These are phyloP conservation scores for Silene conica DNA, from an alignment of 148 eudicot genomes.

Conservation along the genomic window DNA sequence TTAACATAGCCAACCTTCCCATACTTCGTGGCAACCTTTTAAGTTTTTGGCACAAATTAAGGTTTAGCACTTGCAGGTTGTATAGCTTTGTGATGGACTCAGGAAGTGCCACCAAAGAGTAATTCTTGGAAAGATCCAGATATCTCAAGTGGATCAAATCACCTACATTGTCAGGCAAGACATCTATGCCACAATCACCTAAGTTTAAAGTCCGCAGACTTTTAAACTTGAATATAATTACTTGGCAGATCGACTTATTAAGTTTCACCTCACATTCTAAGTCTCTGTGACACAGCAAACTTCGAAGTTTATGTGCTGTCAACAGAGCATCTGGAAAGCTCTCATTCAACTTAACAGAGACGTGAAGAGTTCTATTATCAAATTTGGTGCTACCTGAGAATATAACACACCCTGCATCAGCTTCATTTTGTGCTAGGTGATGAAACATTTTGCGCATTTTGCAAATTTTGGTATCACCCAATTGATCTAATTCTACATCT, in stretches of 20 bases:
- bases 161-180: slow-evolving; percentile 28
- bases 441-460: slow-evolving; percentile 21
- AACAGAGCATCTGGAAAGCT: slow-evolving; percentile 9
- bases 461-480: slow-evolving; percentile 4
- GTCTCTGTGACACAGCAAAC: slow-evolving; percentile 26
- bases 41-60: slow-evolving; percentile 12
- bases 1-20: slow-evolving; percentile 13
- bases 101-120: slow-evolving; percentile 14
- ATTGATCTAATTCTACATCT: slow-evolving; percentile 24
- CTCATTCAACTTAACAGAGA: slow-evolving; percentile 14
- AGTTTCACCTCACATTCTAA: slow-evolving; percentile 8
- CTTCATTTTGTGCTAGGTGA: slow-evolving; percentile 20
- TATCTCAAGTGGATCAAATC: slow-evolving; percentile 36
- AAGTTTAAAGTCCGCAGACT: slow-evolving; percentile 32
- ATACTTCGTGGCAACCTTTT: slow-evolving; percentile 21
- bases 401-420: slow-evolving; percentile 14
- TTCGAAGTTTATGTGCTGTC: slow-evolving; percentile 11
- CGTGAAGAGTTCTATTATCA: slow-evolving; percentile 12
- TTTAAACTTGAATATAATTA: slow-evolving; percentile 14
- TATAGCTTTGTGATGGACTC: slow-evolving; percentile 26
- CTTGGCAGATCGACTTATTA: slow-evolving; percentile 11
- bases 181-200: slow-evolving; percentile 15
- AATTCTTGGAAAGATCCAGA: slow-evolving; percentile 27
- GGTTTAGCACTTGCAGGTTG: slow-evolving; percentile 25
- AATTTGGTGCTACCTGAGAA: slow-evolving; percentile 11